Conservation (phyloP, 2,329 filamentous ascomycete genomes). For the Sclerotinia subarctica region DNA sequence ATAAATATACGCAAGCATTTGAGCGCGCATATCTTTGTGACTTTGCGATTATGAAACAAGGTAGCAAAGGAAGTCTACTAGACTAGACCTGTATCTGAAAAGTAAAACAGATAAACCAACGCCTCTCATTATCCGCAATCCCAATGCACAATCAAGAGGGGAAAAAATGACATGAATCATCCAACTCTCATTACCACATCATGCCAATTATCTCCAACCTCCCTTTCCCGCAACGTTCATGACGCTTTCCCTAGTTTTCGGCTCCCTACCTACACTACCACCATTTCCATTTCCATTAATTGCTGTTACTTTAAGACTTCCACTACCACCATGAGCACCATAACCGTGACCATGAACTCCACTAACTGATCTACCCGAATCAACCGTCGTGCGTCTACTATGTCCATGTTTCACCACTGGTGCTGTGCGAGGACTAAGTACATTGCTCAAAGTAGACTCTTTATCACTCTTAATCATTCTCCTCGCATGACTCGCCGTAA, state of each 20-base stretch:
- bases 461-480: slow-evolving; percentile 63
- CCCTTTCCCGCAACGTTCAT: slow-evolving; percentile 34
- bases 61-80: not conserved
- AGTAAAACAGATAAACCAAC: not conserved
- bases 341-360: slow-evolving; percentile 24
- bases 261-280: slow-evolving; percentile 29
- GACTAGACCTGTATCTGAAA: not conserved
- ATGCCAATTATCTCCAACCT: slow-evolving; percentile 33
- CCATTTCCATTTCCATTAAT: slow-evolving; percentile 17
- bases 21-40: not conserved
- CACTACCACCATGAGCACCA: slow-evolving; percentile 2
- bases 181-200: not conserved
- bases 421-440: slow-evolving; percentile 59
- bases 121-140: not conserved
- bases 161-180: not conserved
- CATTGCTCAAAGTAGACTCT: slow-evolving; percentile 52
- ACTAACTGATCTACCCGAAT: slow-evolving; percentile 32
- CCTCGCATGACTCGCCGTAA: slow-evolving; percentile 63
- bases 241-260: slow-evolving; percentile 35
- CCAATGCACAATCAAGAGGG: not conserved
- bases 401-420: slow-evolving; percentile 52
- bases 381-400: slow-evolving; percentile 36
- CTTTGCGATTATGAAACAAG: not conserved
- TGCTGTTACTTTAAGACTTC: not conserved
- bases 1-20: not conserved